Conservation (phyloP, 1,139 yeast species). For the Yamadazyma dendronema region DNA sequence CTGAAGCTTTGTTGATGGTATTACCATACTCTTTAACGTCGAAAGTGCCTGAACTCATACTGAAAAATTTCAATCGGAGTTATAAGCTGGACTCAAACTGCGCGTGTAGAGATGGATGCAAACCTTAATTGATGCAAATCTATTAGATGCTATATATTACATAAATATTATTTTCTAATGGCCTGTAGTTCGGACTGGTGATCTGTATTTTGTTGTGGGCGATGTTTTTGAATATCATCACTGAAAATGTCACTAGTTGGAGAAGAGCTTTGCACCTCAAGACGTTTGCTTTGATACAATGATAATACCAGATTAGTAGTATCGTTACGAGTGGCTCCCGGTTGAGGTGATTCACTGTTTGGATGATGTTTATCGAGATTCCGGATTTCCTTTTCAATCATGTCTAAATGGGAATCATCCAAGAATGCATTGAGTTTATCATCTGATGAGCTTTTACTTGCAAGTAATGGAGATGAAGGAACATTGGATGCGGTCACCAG, state of each 20-base stretch:
- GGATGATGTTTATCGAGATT: constrained; percentile 13
- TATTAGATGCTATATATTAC: neutral
- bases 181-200: too few species aligned
- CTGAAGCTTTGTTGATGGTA: constrained; percentile 22
- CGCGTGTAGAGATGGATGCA: too few species aligned
- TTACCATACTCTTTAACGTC: constrained; percentile 10
- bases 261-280: constrained; percentile 10
- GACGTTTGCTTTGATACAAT: constrained; percentile 14
- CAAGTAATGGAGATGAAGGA: constrained; percentile 41
- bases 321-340: constrained; percentile 35
- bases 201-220: neutral
- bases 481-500: constrained; percentile 27
- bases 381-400: constrained; percentile 22
- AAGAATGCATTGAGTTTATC: constrained; percentile 18
- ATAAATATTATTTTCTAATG: too few species aligned
- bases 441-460: constrained; percentile 6
- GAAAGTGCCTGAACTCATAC: constrained; percentile 7
- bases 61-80: neutral
- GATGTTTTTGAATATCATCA: constrained; percentile 4
- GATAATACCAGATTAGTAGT: constrained; percentile 38
- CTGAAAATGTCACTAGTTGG: constrained; percentile 12
- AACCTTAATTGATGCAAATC: neutral
- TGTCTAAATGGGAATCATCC: constrained; percentile 17
- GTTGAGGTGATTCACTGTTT: constrained; percentile 25
- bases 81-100: too few species aligned